phyloP scores from a whole-genome alignment of 139 green algal species.

The Limnomonas spitsbergensis region DNA sequence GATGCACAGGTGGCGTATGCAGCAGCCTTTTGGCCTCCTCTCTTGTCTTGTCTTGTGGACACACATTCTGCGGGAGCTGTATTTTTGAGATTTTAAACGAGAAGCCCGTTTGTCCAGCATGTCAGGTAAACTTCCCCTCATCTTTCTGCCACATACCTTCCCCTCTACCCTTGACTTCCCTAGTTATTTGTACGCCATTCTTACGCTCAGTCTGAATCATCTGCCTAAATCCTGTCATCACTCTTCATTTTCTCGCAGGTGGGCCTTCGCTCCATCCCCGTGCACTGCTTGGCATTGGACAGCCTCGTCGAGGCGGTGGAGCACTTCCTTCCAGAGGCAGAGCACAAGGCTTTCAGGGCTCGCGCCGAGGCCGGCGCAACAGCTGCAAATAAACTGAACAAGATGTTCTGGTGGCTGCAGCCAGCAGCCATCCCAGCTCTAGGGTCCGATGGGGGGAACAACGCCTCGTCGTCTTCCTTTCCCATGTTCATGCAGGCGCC shows the following conservation, averaged over 20 bases:
- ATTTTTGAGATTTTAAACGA: conserved; percentile 31
- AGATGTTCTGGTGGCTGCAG: conserved; percentile 38
- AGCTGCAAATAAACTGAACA: conserved; percentile 43
- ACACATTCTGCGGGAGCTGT: conserved; percentile 46
- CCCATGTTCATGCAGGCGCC: too few relatives aligned
- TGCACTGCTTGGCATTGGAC: conserved; percentile 42
- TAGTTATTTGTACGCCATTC: neutral
- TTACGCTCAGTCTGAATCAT: too few relatives aligned
- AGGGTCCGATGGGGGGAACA: too few relatives aligned
- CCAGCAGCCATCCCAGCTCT: conserved; percentile 16
- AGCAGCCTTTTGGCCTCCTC: conserved; percentile 20
- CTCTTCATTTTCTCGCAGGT: conserved; percentile 20
- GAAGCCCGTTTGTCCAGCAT: conserved; percentile 35
- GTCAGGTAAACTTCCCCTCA: conserved; percentile 21
- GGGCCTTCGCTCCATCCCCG: conserved; percentile 36
- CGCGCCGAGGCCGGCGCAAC: conserved; percentile 34
- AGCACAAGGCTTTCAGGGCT: conserved; percentile 25
- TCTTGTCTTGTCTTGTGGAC: conserved; percentile 40
- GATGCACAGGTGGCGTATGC: conserved; percentile 33
- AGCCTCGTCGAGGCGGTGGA: conserved; percentile 14
- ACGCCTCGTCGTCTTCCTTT: neutral
- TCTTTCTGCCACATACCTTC: neutral
- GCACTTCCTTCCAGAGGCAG: neutral
- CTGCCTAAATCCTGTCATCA: neutral
- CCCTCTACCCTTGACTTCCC: neutral